Conservation (phyloP, 352 stramenopile species). For the Pythium oligandrum region DNA sequence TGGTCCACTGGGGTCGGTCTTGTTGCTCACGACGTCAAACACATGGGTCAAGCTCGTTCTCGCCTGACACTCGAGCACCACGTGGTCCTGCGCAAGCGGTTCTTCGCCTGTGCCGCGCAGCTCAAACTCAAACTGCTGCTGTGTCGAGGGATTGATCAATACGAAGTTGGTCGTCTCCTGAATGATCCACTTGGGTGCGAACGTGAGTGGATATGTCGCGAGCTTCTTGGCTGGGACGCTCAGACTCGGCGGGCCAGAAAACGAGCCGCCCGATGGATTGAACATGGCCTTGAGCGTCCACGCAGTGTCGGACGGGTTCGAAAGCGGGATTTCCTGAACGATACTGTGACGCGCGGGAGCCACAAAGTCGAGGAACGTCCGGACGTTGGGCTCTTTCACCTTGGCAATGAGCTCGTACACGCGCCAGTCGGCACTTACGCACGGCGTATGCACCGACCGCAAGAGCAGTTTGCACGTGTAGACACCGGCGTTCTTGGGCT, state of each 20-base stretch:
- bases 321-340: conserved; percentile 88
- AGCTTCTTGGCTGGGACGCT: conserved; percentile 69
- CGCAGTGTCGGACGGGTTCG: conserved; percentile 78
- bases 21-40: conserved; percentile 73
- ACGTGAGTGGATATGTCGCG: conserved; percentile 74
- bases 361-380: conserved; percentile 85
- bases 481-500: conserved; percentile 61
- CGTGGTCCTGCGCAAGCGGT: conserved; percentile 87
- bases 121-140: conserved; percentile 89
- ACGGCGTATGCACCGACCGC: conserved; percentile 47
- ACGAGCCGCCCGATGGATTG: conserved; percentile 35
- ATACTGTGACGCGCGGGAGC: conserved; percentile 85
- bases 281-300: conserved; percentile 83
- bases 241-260: conserved; percentile 62
- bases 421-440: conserved; percentile 68
- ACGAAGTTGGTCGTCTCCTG: conserved; percentile 68
- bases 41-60: conserved; percentile 73
- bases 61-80: conserved; percentile 82
- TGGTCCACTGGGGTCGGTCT: conserved; percentile 26
- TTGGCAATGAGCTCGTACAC: conserved; percentile 82
- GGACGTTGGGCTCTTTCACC: conserved; percentile 83
- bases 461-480: conserved; percentile 73
- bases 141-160: conserved; percentile 74
- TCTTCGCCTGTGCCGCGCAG: conserved; percentile 84
- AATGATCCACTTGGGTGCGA: conserved; percentile 75